These are phyloP conservation scores for Helichrysum umbraculigerum DNA, from an alignment of 129 eudicot species.

Conservation along the genomic window DNA sequence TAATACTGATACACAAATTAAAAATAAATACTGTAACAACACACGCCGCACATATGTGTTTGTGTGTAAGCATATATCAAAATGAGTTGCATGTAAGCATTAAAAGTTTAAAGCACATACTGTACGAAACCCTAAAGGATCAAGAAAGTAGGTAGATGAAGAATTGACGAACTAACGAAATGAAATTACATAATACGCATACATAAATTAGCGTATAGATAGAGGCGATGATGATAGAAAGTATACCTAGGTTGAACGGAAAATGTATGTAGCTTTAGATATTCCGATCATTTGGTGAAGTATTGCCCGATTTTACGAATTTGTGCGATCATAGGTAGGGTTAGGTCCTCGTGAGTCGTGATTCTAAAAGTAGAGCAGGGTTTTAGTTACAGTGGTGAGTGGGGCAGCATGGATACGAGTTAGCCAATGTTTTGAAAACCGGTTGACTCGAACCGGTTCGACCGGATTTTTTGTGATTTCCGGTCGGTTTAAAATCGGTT, in stretches of 20 bases:
- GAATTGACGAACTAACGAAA: conserved; percentile 10
- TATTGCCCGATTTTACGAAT: neutral
- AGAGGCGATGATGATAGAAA: neutral
- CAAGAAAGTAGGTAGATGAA: neutral
- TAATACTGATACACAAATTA: neutral
- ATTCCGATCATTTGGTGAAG: conserved; percentile 8
- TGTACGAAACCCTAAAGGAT: conserved; percentile 2
- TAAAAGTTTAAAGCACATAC: conserved; percentile 13
- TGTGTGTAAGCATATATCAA: neutral
- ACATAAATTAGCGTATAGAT: conserved; percentile 5
- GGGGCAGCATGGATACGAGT: conserved; percentile 4
- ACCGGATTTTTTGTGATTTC: no score
- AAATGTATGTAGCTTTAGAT: conserved; percentile 14
- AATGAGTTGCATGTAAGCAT: conserved; percentile 22
- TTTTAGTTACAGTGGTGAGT: conserved; percentile 19
- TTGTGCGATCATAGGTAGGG: conserved; percentile 26
- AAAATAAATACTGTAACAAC: no score
- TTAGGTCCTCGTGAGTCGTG: conserved; percentile 13
- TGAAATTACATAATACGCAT: neutral
- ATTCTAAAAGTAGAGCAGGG: conserved; percentile 22
- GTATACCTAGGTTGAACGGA: conserved; percentile 9
- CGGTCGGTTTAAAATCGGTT: no score
- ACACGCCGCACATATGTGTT: no score
- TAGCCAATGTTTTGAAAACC: no score
- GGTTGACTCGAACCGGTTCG: no score